A percentile compares a stretch with the other conserved stretches of the same genome.
phyloP scores from a whole-genome alignment of 345 rosid species.

The Microcos paniculata region DNA sequence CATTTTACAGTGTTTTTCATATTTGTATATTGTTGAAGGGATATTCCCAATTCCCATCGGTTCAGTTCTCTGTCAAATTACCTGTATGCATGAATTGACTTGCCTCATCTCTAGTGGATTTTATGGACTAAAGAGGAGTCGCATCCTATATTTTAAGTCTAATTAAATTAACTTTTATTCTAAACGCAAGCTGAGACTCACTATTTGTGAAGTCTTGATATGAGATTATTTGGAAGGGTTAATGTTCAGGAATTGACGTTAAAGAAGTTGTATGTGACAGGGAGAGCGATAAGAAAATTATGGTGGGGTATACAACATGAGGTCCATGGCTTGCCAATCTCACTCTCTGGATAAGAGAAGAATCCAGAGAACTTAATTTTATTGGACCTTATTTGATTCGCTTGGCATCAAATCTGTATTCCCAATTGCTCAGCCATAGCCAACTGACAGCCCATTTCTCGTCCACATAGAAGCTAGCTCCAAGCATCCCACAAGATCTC shows the following conservation, averaged over 20 bases:
- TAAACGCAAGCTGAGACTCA: neutral
- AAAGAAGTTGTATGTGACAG: neutral
- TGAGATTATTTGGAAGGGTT: neutral
- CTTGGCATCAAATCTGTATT: neutral
- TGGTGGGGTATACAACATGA: slow-evolving; percentile 20
- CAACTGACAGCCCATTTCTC: slow-evolving; percentile 18
- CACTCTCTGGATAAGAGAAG: slow-evolving; percentile 56
- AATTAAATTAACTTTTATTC: too few species aligned
- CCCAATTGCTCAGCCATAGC: neutral
- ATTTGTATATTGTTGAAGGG: too few species aligned
- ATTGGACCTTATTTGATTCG: slow-evolving; percentile 34
- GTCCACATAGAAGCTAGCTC: neutral
- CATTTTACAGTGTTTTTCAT: too few species aligned
- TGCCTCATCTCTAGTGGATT: too few species aligned
- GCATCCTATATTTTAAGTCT: too few species aligned
- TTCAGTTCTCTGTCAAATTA: too few species aligned
- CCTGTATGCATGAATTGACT: too few species aligned
- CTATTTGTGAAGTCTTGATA: neutral
- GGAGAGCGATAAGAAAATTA: slow-evolving; percentile 1
- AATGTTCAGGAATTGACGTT: neutral
- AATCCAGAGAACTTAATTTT: slow-evolving; percentile 45
- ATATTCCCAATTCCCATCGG: too few species aligned
- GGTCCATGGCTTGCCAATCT: slow-evolving; percentile 32
- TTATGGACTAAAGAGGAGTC: too few species aligned
- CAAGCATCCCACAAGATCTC: slow-evolving; percentile 1